Percentiles rank a stretch among this genome's conserved stretches.
These are phyloP conservation scores for Aspergillus indologenus DNA, from an alignment of 495 filamentous ascomycete genomes.

Conservation along the genomic window DNA sequence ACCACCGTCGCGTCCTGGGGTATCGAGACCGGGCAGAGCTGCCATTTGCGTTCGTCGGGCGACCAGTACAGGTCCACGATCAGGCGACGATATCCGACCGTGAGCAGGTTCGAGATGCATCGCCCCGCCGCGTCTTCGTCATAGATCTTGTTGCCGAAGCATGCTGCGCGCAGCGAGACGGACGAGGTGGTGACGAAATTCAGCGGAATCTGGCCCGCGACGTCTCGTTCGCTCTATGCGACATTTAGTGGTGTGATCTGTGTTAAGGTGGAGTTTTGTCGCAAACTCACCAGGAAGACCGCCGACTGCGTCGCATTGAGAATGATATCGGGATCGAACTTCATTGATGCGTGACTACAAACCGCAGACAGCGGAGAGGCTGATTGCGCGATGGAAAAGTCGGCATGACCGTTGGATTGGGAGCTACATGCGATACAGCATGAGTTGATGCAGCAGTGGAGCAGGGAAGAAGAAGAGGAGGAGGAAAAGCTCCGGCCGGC, in stretches of 20 bases:
- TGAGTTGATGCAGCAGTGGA: not conserved
- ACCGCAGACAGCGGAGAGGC: not conserved
- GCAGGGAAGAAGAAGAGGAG: not conserved
- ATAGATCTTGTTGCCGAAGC: constrained; percentile 53
- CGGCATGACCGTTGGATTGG: constrained; percentile 8
- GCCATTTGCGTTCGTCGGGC: constrained; percentile 46
- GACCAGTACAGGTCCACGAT: constrained; percentile 68
- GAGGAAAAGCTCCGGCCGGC: not conserved
- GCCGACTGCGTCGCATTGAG: constrained; percentile 36
- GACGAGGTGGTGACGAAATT: constrained; percentile 58
- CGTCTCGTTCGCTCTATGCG: constrained; percentile 58
- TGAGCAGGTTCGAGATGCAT: constrained; percentile 62
- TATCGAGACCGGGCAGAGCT: constrained; percentile 54
- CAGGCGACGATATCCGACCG: constrained; percentile 55
- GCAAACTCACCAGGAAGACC: constrained; percentile 33
- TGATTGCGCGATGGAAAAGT: constrained; percentile 7
- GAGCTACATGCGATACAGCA: not conserved
- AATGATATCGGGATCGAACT: constrained; percentile 32
- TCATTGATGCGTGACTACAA: constrained; percentile 31
- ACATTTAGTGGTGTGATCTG: not conserved
- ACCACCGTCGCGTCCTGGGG: constrained; percentile 27
- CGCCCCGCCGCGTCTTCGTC: constrained; percentile 41
- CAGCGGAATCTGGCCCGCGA: constrained; percentile 56
- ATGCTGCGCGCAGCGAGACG: constrained; percentile 54
- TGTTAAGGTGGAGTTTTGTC: not conserved